These are phyloP conservation scores for Pinguiococcus pyrenoidosus DNA, from an alignment of 108 stramenopile species.

Conservation along the genomic window DNA sequence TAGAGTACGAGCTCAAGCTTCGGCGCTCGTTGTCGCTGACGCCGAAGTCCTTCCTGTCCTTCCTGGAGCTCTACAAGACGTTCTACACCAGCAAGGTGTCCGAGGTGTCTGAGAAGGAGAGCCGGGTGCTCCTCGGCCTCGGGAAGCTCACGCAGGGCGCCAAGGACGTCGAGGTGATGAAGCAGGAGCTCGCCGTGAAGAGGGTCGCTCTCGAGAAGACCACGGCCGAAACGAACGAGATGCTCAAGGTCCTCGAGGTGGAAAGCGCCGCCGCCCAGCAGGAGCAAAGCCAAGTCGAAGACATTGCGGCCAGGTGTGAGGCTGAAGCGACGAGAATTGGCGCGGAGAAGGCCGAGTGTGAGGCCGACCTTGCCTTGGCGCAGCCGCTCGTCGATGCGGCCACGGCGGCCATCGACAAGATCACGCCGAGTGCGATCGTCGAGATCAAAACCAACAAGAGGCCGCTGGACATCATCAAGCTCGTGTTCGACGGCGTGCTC, in stretches of 20 bases:
- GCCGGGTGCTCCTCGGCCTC: conserved; percentile 35
- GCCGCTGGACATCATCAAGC: conserved; percentile 48
- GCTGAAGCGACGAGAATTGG: conserved; percentile 39
- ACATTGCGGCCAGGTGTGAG: conserved; percentile 33
- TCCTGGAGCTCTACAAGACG: conserved; percentile 28
- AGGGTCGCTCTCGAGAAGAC: conserved; percentile 41
- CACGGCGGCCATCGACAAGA: conserved; percentile 28
- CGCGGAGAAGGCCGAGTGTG: conserved; percentile 36
- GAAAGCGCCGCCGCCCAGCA: conserved; percentile 42
- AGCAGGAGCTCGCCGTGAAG: conserved; percentile 40
- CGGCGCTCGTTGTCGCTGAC: conserved; percentile 47
- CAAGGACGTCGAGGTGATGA: conserved; percentile 49
- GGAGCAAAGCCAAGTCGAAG: too few relatives aligned
- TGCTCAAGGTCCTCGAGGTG: conserved; percentile 39
- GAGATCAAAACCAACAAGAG: conserved; percentile 46
- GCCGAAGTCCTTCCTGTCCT: conserved; percentile 42
- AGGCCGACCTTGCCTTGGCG: conserved; percentile 46
- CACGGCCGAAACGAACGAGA: conserved; percentile 31
- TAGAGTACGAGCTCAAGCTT: conserved; percentile 42
- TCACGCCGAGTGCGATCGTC: conserved; percentile 43
- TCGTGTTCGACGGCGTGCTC: conserved; percentile 46
- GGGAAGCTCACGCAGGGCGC: conserved; percentile 41
- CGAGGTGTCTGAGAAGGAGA: conserved; percentile 33
- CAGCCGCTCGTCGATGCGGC: conserved; percentile 53
- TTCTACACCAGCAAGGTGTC: conserved; percentile 21